Evolutionary conservation across 495 filamentous ascomycete genomes (phyloP), one percentile per base, ranked within the genome.

Genomic region (Chlorociboria aeruginascens): DNA sequence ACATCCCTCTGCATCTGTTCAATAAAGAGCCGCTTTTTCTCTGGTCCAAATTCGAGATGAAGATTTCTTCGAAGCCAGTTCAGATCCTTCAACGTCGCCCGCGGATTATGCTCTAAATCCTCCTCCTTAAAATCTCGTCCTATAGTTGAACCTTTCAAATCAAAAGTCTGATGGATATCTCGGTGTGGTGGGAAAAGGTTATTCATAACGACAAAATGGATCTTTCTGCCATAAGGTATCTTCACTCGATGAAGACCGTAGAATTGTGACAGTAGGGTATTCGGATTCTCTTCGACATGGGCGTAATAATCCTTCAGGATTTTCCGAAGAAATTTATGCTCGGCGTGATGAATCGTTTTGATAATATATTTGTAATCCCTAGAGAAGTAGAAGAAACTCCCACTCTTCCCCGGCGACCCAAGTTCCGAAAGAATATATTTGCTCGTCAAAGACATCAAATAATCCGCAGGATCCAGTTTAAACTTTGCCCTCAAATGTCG

Each of bases 341-440:
- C 92, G 47, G 79, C 80, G 56, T 95, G 92, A 61, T 97, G 92
- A 48, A 99, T 99, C 11, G 92, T 99, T 64, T 99, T 99, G 78
- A 99, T 99, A 65, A 99, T 99, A 67, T 99, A 99, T 67, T 99
- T 99, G 73, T 97, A 99, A 62, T 99, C 92, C 44, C 92, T 77
- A 28, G 93, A 97, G 69, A 99, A 99, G 69, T 99, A 99, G 69
- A 99, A 99, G 66, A 99, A 99, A 62, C 89, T 95, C 13, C 93
- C 93, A 65, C 89, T 95, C 69, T 99, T 99, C 12, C 92, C 92
- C 4, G 92, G 92, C 11, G 92, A 97, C 14, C 93, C 93, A 29
- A 99, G 71, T 63, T 99, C 92, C 0, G 92, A 97, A 39, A 99
- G 70, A 48, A 99, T 97, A 66, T 97, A 99, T 66, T 97, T 99